Base-by-base conservation (phyloP, 108 stramenopile genomes). In the Mediolabrus comicus region DNA sequence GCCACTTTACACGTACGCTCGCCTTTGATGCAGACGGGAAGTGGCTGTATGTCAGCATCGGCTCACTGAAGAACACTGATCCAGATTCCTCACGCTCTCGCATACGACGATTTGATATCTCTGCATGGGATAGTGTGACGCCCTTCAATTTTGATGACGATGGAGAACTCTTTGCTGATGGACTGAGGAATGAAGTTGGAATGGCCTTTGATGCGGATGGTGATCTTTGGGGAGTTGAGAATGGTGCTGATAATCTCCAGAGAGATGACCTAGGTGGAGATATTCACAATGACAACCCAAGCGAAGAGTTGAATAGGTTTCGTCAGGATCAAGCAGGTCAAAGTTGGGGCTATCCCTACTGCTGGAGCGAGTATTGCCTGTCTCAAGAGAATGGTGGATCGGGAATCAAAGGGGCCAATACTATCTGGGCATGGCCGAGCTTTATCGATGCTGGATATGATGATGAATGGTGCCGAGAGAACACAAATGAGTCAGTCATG, bases 161-260 rank as follows among this genome's bases (percentile, higher is more conserved):
- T 9, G 68, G 81, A 14, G 84, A 88, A 63, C 83, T 91, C 10
- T 91, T 88, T 78, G 90, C 90, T 0, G 90, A 91, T 75, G 90
- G 90, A 14, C 30, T 91, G 10, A 53, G 90, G 14, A 91, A 91
- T 67, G 86, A 87, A 51, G 90, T 91, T 27, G 90, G 90, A 3
- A 53, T 91, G n/a, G 87, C 86, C 0, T 91, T 91, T 68, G 90
- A 91, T 61, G 62, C 53, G 5, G 61, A 73, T 61, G 87, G 86
- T 41, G 76, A 72, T 25, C 74, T 91, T 10, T 91, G 87, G 87
- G 90, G 90, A 13, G 87, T 88, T n/a, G 90, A 91, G 62, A 88
- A 88, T 60, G 73, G 84, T 38, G 84, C 90, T 33, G 90, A 91
- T 59, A 80, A 76, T 39, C 59, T 91, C n/a, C 14, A 58, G 0